Conservation (phyloP, 2,329 filamentous ascomycete species). For the Cladosporium sp. region DNA sequence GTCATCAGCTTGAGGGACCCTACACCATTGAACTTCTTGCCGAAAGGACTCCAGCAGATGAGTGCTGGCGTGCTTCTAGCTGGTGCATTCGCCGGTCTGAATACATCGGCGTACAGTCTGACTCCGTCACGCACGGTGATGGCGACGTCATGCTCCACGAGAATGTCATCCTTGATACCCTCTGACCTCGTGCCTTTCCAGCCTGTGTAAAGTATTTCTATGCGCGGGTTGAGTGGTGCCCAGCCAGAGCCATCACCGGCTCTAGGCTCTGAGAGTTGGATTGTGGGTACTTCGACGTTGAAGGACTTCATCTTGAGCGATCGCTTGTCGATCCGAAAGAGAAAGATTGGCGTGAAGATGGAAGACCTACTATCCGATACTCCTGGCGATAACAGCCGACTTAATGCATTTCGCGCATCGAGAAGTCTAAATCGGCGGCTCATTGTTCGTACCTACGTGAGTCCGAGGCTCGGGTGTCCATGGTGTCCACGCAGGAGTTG, state of each 20-base stretch:
- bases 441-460: background rate
- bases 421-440: background rate
- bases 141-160: slow-evolving; percentile 9
- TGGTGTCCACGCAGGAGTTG: background rate
- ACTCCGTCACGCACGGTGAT: slow-evolving; percentile 3
- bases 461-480: background rate
- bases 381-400: background rate
- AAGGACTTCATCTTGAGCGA: slow-evolving; percentile 3
- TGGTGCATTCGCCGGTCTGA: slow-evolving; percentile 2
- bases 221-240: slow-evolving; percentile 7
- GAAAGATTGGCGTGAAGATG: background rate
- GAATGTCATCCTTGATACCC: background rate
- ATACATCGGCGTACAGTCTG: slow-evolving; percentile 8
- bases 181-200: slow-evolving; percentile 4
- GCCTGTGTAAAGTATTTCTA: slow-evolving; percentile 2
- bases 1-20: slow-evolving; percentile 7
- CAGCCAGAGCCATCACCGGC: slow-evolving; percentile 2
- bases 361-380: background rate
- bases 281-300: background rate
- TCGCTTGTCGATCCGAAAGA: background rate
- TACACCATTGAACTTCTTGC: slow-evolving; percentile 14
- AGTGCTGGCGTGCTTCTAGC: background rate
- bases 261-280: background rate
- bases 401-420: background rate
- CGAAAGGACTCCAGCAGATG: slow-evolving; percentile 13